Percentiles rank a stretch among this genome's conserved stretches.
Evolutionary conservation across 2,329 filamentous ascomycete genomes (phyloP).

Genomic region (Aschersonia sp.): DNA sequence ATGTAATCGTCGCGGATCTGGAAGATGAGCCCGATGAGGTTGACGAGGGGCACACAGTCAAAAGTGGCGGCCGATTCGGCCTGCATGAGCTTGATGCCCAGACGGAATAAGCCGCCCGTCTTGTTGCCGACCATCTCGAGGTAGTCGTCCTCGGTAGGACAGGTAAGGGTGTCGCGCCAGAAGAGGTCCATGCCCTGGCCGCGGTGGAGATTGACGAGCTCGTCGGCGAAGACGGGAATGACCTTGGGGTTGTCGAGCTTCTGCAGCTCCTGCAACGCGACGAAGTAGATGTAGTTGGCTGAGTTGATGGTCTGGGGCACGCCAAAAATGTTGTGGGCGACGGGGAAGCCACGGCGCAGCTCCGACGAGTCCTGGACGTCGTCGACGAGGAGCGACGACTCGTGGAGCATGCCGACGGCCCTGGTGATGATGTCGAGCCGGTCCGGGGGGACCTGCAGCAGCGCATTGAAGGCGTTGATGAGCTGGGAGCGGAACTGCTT

Average conservation of each 20-base stretch:
- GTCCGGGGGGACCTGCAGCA: conserved; percentile 58
- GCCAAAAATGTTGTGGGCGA: conserved; percentile 75
- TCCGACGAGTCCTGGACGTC: conserved; percentile 75
- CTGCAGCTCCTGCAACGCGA: conserved; percentile 60
- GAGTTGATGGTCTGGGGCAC: conserved; percentile 81
- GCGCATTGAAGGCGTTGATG: conserved; percentile 69
- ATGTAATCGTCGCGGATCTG: conserved; percentile 91
- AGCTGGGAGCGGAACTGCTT: conserved; percentile 75
- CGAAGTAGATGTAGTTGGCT: conserved; percentile 81
- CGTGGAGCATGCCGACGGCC: conserved; percentile 76
- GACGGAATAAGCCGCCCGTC: conserved; percentile 72
- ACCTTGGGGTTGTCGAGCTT: conserved; percentile 53
- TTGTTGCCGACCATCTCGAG: conserved; percentile 92
- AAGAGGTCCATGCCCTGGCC: conserved; percentile 87
- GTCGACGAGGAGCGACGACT: conserved; percentile 69
- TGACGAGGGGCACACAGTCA: conserved; percentile 74
- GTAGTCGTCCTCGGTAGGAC: conserved; percentile 77
- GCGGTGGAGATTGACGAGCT: conserved; percentile 70
- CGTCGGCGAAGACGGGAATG: conserved; percentile 63
- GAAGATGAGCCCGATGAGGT: conserved; percentile 72
- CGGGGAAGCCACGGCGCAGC: conserved; percentile 65
- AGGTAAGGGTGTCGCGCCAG: conserved; percentile 76
- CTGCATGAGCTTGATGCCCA: conserved; percentile 82
- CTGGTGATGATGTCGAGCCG: conserved; percentile 62
- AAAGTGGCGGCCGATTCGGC: conserved; percentile 43